These are phyloP conservation scores for Russula brevipes DNA, from an alignment of 768 basidiomycete genomes.

Conservation along the genomic window DNA sequence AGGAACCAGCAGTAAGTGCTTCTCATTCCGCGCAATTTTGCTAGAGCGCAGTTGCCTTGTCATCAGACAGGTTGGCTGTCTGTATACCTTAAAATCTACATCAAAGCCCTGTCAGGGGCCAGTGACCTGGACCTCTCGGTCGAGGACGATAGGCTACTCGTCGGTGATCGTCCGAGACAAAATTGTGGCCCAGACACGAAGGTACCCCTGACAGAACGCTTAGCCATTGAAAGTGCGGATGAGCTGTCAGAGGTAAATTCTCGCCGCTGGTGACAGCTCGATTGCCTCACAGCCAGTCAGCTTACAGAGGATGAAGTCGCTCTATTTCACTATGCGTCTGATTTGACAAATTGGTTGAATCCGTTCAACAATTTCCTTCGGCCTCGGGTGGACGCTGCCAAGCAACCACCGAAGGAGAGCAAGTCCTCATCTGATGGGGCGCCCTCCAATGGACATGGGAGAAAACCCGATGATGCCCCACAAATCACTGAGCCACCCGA, in stretches of 20 bases:
- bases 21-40: not conserved
- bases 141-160: slow-evolving; percentile 67
- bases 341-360: slow-evolving; percentile 69
- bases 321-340: slow-evolving; percentile 54
- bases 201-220: slow-evolving; percentile 53
- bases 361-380: slow-evolving; percentile 71
- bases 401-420: slow-evolving; percentile 65
- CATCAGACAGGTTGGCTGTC: slow-evolving; percentile 51
- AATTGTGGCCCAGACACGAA: slow-evolving; percentile 45
- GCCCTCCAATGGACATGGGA: slow-evolving; percentile 45
- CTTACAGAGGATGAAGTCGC: slow-evolving; percentile 58
- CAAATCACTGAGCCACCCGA: slow-evolving; percentile 58
- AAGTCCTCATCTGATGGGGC: slow-evolving; percentile 63
- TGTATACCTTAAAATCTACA: slow-evolving; percentile 70
- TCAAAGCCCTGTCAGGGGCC: slow-evolving; percentile 68
- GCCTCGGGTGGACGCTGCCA: slow-evolving; percentile 72
- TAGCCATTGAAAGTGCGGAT: slow-evolving; percentile 44
- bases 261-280: slow-evolving; percentile 17
- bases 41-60: not conserved
- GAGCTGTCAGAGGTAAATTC: slow-evolving; percentile 49
- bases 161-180: slow-evolving; percentile 74
- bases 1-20: slow-evolving; percentile 53
- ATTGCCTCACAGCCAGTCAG: slow-evolving; percentile 35
- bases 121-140: slow-evolving; percentile 77
- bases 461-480: slow-evolving; percentile 70